These are phyloP conservation scores for Neocucurbitaria cava DNA, from an alignment of 2,329 filamentous ascomycete species.

Conservation along the genomic window DNA sequence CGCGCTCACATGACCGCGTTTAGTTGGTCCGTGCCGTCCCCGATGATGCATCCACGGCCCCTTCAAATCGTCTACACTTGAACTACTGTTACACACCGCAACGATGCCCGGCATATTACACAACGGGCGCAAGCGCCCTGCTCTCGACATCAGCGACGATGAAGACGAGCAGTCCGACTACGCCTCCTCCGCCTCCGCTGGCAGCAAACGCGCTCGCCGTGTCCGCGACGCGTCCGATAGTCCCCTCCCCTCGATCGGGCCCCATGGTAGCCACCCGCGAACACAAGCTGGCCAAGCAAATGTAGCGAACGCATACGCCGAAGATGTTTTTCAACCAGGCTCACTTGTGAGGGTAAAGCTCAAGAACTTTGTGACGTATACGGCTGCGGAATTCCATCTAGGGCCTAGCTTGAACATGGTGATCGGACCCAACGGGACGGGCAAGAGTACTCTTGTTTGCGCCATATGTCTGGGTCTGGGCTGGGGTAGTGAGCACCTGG, in stretches of 20 bases:
- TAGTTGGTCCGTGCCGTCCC: conserved; percentile 5
- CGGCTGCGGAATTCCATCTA: conserved; percentile 85
- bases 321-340: conserved; percentile 65
- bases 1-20: conserved; percentile 24
- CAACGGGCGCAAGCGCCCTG: conserved; percentile 32
- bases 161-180: conserved; percentile 31
- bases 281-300: conserved; percentile 9
- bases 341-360: conserved; percentile 88
- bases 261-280: background rate
- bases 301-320: conserved; percentile 9
- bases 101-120: conserved; percentile 38
- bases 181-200: conserved; percentile 24
- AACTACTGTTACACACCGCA: conserved; percentile 1
- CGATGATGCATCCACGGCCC: conserved; percentile 3
- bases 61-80: background rate
- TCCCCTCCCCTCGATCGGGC: conserved; percentile 10
- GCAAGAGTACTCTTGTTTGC: conserved; percentile 96
- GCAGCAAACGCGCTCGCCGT: conserved; percentile 43
- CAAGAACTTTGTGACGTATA: conserved; percentile 93
- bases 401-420: conserved; percentile 98
- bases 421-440: conserved; percentile 97
- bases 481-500: conserved; percentile 75
- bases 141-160: conserved; percentile 26
- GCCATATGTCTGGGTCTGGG: conserved; percentile 94
- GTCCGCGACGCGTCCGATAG: conserved; percentile 37